Conservation (phyloP, 2,329 filamentous ascomycete species). For the Trichothecium sympodiale region DNA sequence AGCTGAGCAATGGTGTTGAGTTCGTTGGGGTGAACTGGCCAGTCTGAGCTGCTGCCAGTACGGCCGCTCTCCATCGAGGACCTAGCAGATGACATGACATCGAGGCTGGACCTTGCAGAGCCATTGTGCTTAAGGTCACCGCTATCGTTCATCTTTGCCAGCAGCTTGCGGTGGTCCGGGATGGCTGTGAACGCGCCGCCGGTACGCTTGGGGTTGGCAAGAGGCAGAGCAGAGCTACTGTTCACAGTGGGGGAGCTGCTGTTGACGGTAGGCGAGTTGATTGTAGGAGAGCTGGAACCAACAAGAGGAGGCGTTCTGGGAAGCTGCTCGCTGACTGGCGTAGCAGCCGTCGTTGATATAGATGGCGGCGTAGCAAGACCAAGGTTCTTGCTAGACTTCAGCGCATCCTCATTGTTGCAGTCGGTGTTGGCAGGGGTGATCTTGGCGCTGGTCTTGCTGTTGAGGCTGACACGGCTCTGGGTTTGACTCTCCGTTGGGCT, state of each 20-base stretch:
- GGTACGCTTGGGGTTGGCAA: slow-evolving; percentile 1
- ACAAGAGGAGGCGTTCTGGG: neutral
- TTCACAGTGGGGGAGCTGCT: slow-evolving; percentile 1
- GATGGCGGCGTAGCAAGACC: neutral
- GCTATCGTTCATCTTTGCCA: slow-evolving; percentile 20
- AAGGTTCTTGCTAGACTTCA: neutral
- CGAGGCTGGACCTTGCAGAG: slow-evolving; percentile 19
- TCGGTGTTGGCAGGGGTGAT: neutral
- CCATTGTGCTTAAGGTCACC: slow-evolving; percentile 15
- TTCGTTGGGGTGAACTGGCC: slow-evolving; percentile 27
- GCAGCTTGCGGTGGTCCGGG: slow-evolving; percentile 8
- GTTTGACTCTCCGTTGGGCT: neutral
- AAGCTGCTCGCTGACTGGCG: neutral
- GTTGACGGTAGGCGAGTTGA: neutral
- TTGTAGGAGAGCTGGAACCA: neutral
- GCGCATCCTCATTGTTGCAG: neutral
- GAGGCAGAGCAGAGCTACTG: slow-evolving; percentile 4
- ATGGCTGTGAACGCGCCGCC: slow-evolving; percentile 1
- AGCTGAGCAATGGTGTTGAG: slow-evolving; percentile 26
- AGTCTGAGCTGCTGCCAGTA: slow-evolving; percentile 24
- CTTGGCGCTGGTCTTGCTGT: neutral
- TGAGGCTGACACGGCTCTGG: neutral
- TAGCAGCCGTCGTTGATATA: neutral
- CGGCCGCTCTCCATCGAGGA: slow-evolving; percentile 20
- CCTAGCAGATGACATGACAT: slow-evolving; percentile 8